Evolutionary conservation across 106 monocot genomes (phyloP), one percentile per base, ranked within the genome.

Genomic region (Xerophyta viscosa): DNA sequence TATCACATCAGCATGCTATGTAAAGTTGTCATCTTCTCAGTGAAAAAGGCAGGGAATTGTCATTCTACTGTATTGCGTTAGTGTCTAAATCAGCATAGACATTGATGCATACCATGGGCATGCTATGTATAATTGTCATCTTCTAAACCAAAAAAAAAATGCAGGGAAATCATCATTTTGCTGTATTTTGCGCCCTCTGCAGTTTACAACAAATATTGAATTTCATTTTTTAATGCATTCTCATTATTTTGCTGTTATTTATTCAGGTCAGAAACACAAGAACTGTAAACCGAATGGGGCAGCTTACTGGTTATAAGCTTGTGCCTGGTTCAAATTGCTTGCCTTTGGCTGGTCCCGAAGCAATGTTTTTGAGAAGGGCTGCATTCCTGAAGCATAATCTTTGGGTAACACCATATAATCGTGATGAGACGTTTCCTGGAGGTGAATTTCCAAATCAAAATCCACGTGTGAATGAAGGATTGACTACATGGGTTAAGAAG

Each of bases 401-500:
- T 64, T 96, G 94, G 94, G 94, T 96, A 21, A 96, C 94, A 52
- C 75, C 77, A 26, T 96, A 96, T 58, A 88, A 74, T 22, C 74
- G 68, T 44, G 71, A 84, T 63, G 94, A 96, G 54, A 81, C 81
- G 84, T 88, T 74, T 57, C 94, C 94, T 43, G 94, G 94, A 48
- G 94, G 94, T 4, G 94, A 96, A 53, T 96, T 96, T 63, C 94
- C 94, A 29, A 96, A 96, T 61, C 94, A 96, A 73, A 96, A 96
- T 68, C 94, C 94, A 36, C 88, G 94, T 19, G 10, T 76, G 5
- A 70, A 96, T 52, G 94, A 96, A 61, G 94, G 94, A 20, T 56
- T 96, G 31, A 70, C 94, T 58, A 88, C 84, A 52, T 96, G 94
- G 94, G 84, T 96, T 37, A 70, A 84, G 78, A 84, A 88, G 65